phyloP scores from a whole-genome alignment of 805 yeast species.

The Candida fluviatilis region DNA sequence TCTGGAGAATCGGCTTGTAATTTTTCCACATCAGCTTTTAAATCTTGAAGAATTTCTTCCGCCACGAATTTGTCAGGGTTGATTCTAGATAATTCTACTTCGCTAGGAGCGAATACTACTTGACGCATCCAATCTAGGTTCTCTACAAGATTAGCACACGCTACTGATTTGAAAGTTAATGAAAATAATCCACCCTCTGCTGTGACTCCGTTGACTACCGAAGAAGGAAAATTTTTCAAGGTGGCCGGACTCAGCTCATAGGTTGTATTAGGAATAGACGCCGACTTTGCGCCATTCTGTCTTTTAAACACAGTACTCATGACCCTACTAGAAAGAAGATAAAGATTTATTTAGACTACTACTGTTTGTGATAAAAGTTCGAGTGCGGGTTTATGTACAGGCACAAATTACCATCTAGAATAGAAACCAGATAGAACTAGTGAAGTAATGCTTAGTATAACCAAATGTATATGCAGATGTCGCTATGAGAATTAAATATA shows the following conservation, averaged over 20 bases:
- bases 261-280: conserved; percentile 8
- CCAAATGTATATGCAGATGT: background rate
- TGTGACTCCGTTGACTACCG: conserved; percentile 37
- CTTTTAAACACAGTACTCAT: conserved; percentile 2
- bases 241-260: conserved; percentile 12
- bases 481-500: background rate
- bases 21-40: conserved; percentile 20
- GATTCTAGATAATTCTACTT: conserved; percentile 12
- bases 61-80: conserved; percentile 15
- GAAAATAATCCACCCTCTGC: conserved; percentile 39
- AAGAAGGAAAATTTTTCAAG: conserved; percentile 19
- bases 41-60: conserved; percentile 11
- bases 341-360: background rate
- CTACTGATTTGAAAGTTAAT: conserved; percentile 38
- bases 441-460: too few relatives aligned
- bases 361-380: too few relatives aligned
- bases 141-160: conserved; percentile 33
- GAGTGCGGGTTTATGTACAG: too few relatives aligned
- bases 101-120: conserved; percentile 15
- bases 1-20: too few relatives aligned
- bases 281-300: conserved; percentile 3
- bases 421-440: too few relatives aligned
- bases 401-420: too few relatives aligned
- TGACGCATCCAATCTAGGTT: conserved; percentile 29
- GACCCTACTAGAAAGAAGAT: background rate